Evolutionary conservation across 371 early-diverging fungal genomes (phyloP).

Genomic region (Mucor irregularis): DNA sequence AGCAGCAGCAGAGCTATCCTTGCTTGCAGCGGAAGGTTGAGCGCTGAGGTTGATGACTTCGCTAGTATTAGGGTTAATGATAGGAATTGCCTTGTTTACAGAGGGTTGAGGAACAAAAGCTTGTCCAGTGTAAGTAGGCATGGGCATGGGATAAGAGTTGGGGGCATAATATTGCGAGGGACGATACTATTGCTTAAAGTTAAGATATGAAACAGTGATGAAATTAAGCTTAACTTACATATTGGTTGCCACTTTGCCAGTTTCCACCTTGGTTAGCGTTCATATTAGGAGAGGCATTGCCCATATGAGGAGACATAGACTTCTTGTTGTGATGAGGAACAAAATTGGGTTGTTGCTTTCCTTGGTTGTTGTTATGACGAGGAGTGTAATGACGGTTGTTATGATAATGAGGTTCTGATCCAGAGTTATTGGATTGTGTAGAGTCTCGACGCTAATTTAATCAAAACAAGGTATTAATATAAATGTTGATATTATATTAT

Average conservation of each 20-base stretch:
- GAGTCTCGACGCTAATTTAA: constrained; percentile 21
- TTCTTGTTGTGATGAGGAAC: constrained; percentile 36
- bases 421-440: constrained; percentile 22
- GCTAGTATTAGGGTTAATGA: constrained; percentile 76
- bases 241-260: constrained; percentile 23
- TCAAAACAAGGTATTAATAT: not conserved
- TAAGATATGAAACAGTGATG: not conserved
- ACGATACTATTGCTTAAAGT: constrained; percentile 27
- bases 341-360: constrained; percentile 35
- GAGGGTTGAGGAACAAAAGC: constrained; percentile 52
- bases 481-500: not conserved
- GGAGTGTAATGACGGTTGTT: constrained; percentile 23
- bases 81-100: constrained; percentile 61
- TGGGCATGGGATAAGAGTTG: constrained; percentile 26
- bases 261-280: constrained; percentile 20
- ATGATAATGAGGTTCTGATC: constrained; percentile 22
- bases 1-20: not conserved
- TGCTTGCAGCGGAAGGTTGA: constrained; percentile 14
- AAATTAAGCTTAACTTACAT: constrained; percentile 22
- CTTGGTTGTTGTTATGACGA: constrained; percentile 26
- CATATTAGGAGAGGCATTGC: constrained; percentile 28
- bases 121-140: constrained; percentile 33
- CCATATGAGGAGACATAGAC: constrained; percentile 35
- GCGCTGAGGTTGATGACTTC: constrained; percentile 53
- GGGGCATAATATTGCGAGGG: constrained; percentile 28